These are phyloP conservation scores for Sanghuangporus sanghuang DNA, from an alignment of 1,284 basidiomycete species.

Conservation along the genomic window DNA sequence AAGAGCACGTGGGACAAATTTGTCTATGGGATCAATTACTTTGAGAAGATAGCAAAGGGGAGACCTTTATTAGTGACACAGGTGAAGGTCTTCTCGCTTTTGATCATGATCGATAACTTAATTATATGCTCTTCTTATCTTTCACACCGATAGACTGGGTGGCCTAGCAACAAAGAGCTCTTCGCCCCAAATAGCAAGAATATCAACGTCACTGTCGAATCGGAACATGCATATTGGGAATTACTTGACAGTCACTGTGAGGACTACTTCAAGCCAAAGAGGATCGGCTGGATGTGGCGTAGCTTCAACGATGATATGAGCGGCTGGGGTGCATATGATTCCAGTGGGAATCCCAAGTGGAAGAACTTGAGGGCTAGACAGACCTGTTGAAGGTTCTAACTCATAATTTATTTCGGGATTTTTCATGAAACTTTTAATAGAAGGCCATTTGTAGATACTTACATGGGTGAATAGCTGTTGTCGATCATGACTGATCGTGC, in stretches of 20 bases:
- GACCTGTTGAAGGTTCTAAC: not conserved
- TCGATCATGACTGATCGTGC: not conserved
- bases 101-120: not conserved
- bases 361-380: not conserved
- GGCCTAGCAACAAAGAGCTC: slow-evolving; percentile 19
- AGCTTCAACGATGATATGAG: slow-evolving; percentile 13
- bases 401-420: not conserved
- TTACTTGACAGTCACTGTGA: slow-evolving; percentile 18
- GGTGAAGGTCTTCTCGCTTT: not conserved
- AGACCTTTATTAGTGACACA: slow-evolving; percentile 16
- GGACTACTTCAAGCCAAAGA: slow-evolving; percentile 16
- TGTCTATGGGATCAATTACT: slow-evolving; percentile 6
- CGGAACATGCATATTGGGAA: slow-evolving; percentile 18
- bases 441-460: too few species aligned
- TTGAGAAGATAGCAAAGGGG: slow-evolving; percentile 12
- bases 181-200: slow-evolving; percentile 19
- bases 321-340: slow-evolving; percentile 10
- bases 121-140: not conserved
- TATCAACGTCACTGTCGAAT: slow-evolving; percentile 15
- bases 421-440: not conserved
- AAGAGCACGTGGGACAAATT: slow-evolving; percentile 11
- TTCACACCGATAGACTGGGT: slow-evolving; percentile 14
- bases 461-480: not conserved
- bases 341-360: slow-evolving; percentile 13
- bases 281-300: slow-evolving; percentile 18